These are phyloP conservation scores for Irineochytrium annulatum DNA, from an alignment of 192 early-diverging fungal genomes.

Conservation along the genomic window DNA sequence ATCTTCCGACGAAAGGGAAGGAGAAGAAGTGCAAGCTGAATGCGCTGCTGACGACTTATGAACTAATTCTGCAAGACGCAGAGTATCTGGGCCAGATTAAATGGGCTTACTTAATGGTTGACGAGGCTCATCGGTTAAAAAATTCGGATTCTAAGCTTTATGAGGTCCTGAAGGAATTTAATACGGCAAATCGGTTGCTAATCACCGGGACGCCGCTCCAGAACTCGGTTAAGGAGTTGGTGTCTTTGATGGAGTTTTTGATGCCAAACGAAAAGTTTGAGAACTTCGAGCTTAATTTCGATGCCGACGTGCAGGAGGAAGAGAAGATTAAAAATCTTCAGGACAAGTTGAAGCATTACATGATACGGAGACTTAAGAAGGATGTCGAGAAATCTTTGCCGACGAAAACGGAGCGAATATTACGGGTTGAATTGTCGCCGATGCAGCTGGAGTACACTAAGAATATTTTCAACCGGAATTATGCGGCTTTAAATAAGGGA, in stretches of 20 bases:
- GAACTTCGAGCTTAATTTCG: slow-evolving; percentile 75
- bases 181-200: slow-evolving; percentile 84
- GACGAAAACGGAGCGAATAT: slow-evolving; percentile 90
- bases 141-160: slow-evolving; percentile 93
- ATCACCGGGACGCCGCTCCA: slow-evolving; percentile 99
- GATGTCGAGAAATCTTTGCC: slow-evolving; percentile 97
- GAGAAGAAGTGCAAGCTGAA: slow-evolving; percentile 71
- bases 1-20: slow-evolving; percentile 37
- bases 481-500: slow-evolving; percentile 75
- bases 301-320: slow-evolving; percentile 51
- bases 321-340: slow-evolving; percentile 85
- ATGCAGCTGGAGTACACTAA: slow-evolving; percentile 94
- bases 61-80: slow-evolving; percentile 90
- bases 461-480: slow-evolving; percentile 92
- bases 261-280: slow-evolving; percentile 84
- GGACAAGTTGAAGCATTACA: slow-evolving; percentile 74
- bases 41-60: slow-evolving; percentile 91
- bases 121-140: slow-evolving; percentile 98
- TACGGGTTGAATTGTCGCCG: slow-evolving; percentile 87
- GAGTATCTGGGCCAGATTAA: slow-evolving; percentile 72
- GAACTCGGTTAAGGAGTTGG: slow-evolving; percentile 92
- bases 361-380: slow-evolving; percentile 94
- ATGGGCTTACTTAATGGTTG: slow-evolving; percentile 93
- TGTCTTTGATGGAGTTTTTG: slow-evolving; percentile 86
- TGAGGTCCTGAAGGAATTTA: slow-evolving; percentile 82